Percentiles rank a stretch among this genome's conserved stretches.
Conservation (phyloP, 768 basidiomycete genomes). For the Phylloporus sp. region DNA sequence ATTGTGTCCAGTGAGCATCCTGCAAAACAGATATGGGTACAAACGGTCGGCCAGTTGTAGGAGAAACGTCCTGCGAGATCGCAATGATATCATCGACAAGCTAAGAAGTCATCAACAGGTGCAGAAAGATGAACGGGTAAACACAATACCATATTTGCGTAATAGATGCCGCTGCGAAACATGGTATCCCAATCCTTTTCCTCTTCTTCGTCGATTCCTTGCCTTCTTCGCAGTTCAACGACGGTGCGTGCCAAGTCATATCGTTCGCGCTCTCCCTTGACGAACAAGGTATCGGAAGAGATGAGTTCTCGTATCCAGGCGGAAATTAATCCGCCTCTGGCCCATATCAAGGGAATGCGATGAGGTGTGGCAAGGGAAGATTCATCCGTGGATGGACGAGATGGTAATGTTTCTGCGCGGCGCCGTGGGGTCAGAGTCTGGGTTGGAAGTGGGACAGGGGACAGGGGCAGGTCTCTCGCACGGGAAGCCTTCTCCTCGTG, state of each 20-base stretch:
- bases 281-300: slow-evolving; percentile 76
- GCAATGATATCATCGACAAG: slow-evolving; percentile 72
- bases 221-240: slow-evolving; percentile 65
- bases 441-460: slow-evolving; percentile 14
- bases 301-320: slow-evolving; percentile 71
- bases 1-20: slow-evolving; percentile 76
- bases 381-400: slow-evolving; percentile 16
- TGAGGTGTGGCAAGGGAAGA: slow-evolving; percentile 10
- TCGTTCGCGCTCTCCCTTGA: slow-evolving; percentile 71
- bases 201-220: slow-evolving; percentile 54
- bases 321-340: slow-evolving; percentile 68
- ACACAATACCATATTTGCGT: slow-evolving; percentile 71
- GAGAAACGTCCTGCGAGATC: slow-evolving; percentile 73
- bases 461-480: slow-evolving; percentile 11
- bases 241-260: slow-evolving; percentile 75
- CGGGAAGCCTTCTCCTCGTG: slow-evolving; percentile 46
- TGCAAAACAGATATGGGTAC: slow-evolving; percentile 68
- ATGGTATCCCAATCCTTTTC: slow-evolving; percentile 67
- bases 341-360: slow-evolving; percentile 59
- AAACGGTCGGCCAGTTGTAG: slow-evolving; percentile 62
- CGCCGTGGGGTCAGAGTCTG: slow-evolving; percentile 19
- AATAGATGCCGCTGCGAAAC: slow-evolving; percentile 78
- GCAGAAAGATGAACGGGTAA: neutral
- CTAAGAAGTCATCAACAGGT: slow-evolving; percentile 36
- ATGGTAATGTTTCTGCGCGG: slow-evolving; percentile 30